Conservation (phyloP, 148 eudicot species). For the Fagopyrum tataricum region DNA sequence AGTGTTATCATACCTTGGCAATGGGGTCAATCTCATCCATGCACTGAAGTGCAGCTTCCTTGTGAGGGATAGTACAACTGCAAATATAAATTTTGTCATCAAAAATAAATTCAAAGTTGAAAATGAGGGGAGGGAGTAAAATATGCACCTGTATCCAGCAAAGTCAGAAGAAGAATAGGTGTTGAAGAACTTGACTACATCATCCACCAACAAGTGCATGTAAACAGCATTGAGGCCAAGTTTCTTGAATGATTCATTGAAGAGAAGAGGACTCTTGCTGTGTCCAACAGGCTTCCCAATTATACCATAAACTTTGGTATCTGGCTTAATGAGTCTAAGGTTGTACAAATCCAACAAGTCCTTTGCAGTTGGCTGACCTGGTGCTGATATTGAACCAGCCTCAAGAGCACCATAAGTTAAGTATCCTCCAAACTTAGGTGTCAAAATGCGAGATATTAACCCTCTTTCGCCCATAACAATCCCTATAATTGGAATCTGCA, state of each 20-base stretch:
- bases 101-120: too few species aligned
- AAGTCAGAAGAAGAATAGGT: constrained; percentile 66
- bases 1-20: constrained; percentile 44
- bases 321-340: constrained; percentile 48
- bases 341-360: constrained; percentile 62
- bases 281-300: constrained; percentile 73
- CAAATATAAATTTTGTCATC: constrained; percentile 6
- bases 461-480: constrained; percentile 77
- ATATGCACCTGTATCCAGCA: constrained; percentile 56
- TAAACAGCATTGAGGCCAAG: constrained; percentile 55
- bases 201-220: constrained; percentile 66
- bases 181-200: constrained; percentile 37
- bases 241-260: constrained; percentile 47
- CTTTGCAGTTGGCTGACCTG: constrained; percentile 66
- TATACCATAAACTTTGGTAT: constrained; percentile 64
- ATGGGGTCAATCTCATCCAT: constrained; percentile 62
- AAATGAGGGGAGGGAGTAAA: not conserved
- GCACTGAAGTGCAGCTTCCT: constrained; percentile 48
- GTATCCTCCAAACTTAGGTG: constrained; percentile 75
- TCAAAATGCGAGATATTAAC: constrained; percentile 55
- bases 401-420: constrained; percentile 68
- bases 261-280: constrained; percentile 61
- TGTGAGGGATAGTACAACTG: constrained; percentile 86
- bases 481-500: constrained; percentile 66
- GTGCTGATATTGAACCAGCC: constrained; percentile 55